These are phyloP conservation scores for Trichoderma atrobrunneum DNA, from an alignment of 2,329 filamentous ascomycete genomes.

Conservation along the genomic window DNA sequence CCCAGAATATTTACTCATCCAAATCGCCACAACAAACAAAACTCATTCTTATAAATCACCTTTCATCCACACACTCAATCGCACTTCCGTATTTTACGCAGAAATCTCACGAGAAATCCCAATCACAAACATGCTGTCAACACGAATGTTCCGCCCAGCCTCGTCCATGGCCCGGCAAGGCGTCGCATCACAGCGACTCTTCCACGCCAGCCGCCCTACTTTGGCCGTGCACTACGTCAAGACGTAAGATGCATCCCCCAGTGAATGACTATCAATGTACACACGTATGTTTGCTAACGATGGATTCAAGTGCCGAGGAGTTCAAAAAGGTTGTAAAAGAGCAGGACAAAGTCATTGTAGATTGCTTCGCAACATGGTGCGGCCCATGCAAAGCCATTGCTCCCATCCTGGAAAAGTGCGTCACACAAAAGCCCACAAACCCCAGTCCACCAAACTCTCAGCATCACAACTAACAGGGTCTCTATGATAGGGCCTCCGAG, in stretches of 20 bases:
- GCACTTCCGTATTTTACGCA: background rate
- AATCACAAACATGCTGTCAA: background rate
- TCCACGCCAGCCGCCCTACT: constrained; percentile 39
- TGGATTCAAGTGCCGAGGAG: constrained; percentile 50
- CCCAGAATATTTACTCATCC: constrained; percentile 7
- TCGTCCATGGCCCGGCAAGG: constrained; percentile 23
- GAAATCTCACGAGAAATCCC: background rate
- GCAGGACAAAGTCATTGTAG: constrained; percentile 66
- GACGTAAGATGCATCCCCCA: constrained; percentile 29
- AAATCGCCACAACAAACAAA: background rate
- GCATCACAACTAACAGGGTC: background rate
- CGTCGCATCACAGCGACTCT: constrained; percentile 23
- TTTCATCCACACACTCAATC: background rate
- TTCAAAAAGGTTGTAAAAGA: constrained; percentile 54
- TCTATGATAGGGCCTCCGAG: constrained; percentile 26
- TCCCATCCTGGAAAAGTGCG: constrained; percentile 55
- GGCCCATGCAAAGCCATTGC: constrained; percentile 90
- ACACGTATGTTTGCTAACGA: background rate
- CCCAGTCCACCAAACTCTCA: no score
- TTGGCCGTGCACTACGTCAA: constrained; percentile 46
- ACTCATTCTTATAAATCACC: constrained; percentile 5
- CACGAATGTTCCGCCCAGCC: constrained; percentile 20
- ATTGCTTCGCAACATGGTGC: constrained; percentile 89
- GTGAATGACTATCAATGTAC: background rate
- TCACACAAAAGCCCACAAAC: no score